A percentile compares a stretch with the other conserved stretches of the same genome.
Evolutionary conservation across 139 green algal species (phyloP).

Genomic region (Chlamydomonas incerta): DNA sequence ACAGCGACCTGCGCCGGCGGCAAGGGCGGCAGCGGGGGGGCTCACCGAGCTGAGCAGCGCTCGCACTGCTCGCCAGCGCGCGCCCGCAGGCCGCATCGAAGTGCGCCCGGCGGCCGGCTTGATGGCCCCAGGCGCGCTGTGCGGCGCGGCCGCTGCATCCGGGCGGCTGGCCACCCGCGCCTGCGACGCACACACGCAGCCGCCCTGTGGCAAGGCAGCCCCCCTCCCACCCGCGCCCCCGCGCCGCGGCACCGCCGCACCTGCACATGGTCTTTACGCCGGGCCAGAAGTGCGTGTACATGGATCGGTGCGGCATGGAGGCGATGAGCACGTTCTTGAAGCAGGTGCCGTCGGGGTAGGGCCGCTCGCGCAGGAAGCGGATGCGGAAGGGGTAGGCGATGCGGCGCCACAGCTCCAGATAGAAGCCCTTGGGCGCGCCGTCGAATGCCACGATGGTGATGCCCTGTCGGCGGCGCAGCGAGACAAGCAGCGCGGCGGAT

Average conservation of each 20-base stretch:
- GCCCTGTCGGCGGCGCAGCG: too few species aligned
- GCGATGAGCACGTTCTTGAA: constrained; percentile 31
- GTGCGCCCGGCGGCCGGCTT: too few species aligned
- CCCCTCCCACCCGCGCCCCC: background rate
- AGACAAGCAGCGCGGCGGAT: too few species aligned
- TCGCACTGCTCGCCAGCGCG: too few species aligned
- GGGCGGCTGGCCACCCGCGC: too few species aligned
- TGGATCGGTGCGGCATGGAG: constrained; percentile 24
- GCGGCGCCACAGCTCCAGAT: constrained; percentile 40
- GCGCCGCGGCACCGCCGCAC: background rate
- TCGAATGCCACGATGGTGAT: constrained; percentile 27
- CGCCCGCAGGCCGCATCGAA: too few species aligned
- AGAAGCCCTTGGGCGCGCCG: constrained; percentile 9
- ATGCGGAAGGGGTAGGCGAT: constrained; percentile 22
- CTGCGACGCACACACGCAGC: too few species aligned
- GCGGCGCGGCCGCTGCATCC: too few species aligned
- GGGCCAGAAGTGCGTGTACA: constrained; percentile 39
- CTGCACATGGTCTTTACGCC: background rate
- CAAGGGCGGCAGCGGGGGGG: too few species aligned
- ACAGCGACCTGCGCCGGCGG: constrained; percentile 17
- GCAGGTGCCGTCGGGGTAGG: constrained; percentile 29
- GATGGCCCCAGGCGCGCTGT: too few species aligned
- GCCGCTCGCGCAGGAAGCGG: constrained; percentile 12
- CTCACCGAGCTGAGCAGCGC: too few species aligned
- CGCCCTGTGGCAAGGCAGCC: too few species aligned